These are phyloP conservation scores for Penicillium diatomitis DNA, from an alignment of 495 filamentous ascomycete genomes.

Conservation along the genomic window DNA sequence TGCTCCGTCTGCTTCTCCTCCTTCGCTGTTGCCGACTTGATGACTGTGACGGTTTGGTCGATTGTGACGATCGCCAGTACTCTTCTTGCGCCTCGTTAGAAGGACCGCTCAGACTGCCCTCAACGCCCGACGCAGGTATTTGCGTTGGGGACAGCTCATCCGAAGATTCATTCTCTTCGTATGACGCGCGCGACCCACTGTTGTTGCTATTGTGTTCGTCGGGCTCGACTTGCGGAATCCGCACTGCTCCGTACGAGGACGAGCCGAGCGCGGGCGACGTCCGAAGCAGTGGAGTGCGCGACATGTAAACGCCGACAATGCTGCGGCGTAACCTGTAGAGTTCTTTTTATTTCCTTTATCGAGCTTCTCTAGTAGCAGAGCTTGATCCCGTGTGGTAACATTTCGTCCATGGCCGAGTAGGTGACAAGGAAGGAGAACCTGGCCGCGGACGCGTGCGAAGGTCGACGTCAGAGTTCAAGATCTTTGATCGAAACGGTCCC, in stretches of 20 bases:
- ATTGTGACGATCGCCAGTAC: background rate
- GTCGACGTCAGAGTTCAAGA: background rate
- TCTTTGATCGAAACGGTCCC: background rate
- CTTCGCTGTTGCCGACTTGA: background rate
- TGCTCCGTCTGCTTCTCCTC: conserved; percentile 6
- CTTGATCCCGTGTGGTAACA: too few relatives aligned
- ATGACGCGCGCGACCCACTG: background rate
- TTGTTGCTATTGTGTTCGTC: conserved; percentile 2
- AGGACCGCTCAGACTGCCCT: conserved; percentile 10
- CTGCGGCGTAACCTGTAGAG: background rate
- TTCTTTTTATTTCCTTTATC: too few relatives aligned
- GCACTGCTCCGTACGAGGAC: conserved; percentile 50
- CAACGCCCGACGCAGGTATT: conserved; percentile 6
- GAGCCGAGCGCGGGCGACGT: conserved; percentile 48
- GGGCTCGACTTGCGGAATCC: conserved; percentile 12
- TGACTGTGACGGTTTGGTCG: conserved; percentile 10
- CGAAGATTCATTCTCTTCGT: background rate
- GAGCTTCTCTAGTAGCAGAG: too few relatives aligned
- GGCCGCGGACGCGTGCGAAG: background rate
- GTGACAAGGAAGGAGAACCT: background rate
- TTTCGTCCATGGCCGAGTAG: conserved; percentile 7
- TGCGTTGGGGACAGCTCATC: background rate
- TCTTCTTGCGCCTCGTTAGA: conserved; percentile 5
- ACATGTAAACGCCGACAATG: conserved; percentile 35
- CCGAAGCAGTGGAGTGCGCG: conserved; percentile 46